These are phyloP conservation scores for Boechera divaricarpa DNA, from an alignment of 345 rosid genomes.

Conservation along the genomic window DNA sequence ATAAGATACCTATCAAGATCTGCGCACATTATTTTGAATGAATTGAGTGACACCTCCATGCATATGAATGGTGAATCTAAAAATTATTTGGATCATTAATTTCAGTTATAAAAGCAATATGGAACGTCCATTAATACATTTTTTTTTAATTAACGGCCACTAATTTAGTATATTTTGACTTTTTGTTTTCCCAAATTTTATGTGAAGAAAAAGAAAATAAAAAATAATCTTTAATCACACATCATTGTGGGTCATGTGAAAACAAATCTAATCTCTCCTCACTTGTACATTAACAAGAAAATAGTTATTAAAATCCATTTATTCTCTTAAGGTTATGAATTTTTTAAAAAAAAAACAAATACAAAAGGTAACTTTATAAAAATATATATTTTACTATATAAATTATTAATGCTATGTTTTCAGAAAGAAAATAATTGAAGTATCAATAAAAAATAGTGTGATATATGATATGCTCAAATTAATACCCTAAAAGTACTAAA, in stretches of 20 bases:
- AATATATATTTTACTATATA: too few relatives aligned
- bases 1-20: conserved; percentile 22
- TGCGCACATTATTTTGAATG: conserved; percentile 6
- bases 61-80: conserved; percentile 20
- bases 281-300: conserved; percentile 17
- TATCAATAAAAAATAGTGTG: too few relatives aligned
- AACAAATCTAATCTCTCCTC: neutral
- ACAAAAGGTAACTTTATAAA: neutral
- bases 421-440: too few relatives aligned
- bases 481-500: too few relatives aligned
- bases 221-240: neutral
- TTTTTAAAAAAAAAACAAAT: neutral
- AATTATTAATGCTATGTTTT: too few relatives aligned
- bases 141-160: conserved; percentile 10
- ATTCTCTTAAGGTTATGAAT: neutral
- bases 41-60: conserved; percentile 37
- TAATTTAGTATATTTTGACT: neutral
- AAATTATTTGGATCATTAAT: conserved; percentile 9
- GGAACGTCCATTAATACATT: conserved; percentile 17
- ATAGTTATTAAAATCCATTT: neutral
- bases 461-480: too few relatives aligned
- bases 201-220: neutral
- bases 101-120: neutral
- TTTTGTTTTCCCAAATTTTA: conserved; percentile 1
- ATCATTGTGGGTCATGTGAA: conserved; percentile 30